Evolutionary conservation across 805 yeast species (phyloP).

Genomic region (Candida jianshihensis): DNA sequence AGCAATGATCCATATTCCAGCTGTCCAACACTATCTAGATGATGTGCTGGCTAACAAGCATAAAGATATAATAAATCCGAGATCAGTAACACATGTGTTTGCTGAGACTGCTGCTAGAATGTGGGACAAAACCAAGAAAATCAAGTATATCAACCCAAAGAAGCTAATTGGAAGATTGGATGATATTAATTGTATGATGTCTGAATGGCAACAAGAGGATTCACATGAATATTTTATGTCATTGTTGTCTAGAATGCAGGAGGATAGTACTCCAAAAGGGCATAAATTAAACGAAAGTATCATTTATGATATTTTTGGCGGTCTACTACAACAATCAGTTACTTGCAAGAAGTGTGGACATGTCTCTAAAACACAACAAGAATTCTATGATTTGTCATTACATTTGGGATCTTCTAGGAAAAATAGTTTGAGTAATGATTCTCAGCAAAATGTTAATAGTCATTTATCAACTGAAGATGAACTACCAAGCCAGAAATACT

Average conservation of each 20-base stretch:
- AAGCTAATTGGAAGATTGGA: constrained; percentile 62
- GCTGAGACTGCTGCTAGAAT: constrained; percentile 64
- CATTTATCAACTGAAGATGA: constrained; percentile 7
- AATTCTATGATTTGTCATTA: constrained; percentile 85
- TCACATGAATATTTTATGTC: constrained; percentile 97
- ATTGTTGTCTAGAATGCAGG: constrained; percentile 78
- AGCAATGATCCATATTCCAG: constrained; percentile 85
- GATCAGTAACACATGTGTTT: constrained; percentile 57
- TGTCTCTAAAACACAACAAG: constrained; percentile 82
- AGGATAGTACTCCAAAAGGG: constrained; percentile 90
- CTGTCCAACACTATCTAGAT: constrained; percentile 73
- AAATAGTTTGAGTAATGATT: constrained; percentile 8
- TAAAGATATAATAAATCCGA: constrained; percentile 35
- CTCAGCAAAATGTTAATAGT: constrained; percentile 1
- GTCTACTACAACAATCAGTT: constrained; percentile 76
- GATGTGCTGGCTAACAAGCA: constrained; percentile 55
- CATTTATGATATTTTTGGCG: constrained; percentile 91
- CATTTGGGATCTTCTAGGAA: constrained; percentile 40
- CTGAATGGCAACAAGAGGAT: constrained; percentile 97
- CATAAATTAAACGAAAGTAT: constrained; percentile 72
- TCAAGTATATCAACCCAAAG: constrained; percentile 64
- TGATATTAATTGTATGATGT: constrained; percentile 93
- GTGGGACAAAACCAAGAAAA: constrained; percentile 41
- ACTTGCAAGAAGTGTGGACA: constrained; percentile 79
- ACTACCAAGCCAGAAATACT: constrained; percentile 34